Evolutionary conservation across 2,329 filamentous ascomycete species (phyloP).

Genomic region (Chaetomium sp.): DNA sequence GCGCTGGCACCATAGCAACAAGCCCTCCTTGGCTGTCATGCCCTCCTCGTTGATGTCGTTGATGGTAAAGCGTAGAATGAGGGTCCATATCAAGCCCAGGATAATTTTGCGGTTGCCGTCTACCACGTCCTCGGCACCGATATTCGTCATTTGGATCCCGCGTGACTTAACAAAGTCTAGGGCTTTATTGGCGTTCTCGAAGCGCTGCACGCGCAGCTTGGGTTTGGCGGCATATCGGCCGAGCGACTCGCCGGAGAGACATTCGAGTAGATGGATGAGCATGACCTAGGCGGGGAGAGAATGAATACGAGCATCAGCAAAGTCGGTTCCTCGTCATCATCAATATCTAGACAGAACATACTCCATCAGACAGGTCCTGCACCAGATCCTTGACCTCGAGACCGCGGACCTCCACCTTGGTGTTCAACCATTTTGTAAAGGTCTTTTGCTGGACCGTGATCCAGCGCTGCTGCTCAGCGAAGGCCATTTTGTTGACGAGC

Average conservation of each 20-base stretch:
- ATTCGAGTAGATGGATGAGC: constrained; percentile 95
- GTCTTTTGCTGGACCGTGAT: constrained; percentile 94
- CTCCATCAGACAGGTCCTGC: constrained; percentile 87
- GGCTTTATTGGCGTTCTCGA: constrained; percentile 96
- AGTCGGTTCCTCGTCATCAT: background rate
- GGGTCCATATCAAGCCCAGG: constrained; percentile 93
- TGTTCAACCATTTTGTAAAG: constrained; percentile 99
- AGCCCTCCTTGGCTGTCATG: constrained; percentile 93
- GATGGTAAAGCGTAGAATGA: constrained; percentile 97
- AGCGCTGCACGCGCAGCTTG: constrained; percentile 92
- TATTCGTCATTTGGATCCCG: constrained; percentile 97
- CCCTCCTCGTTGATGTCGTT: constrained; percentile 98
- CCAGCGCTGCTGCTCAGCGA: constrained; percentile 67
- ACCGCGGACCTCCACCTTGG: constrained; percentile 78
- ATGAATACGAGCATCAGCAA: constrained; percentile 3
- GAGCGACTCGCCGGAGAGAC: constrained; percentile 89
- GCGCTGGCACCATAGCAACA: constrained; percentile 94
- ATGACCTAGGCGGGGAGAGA: constrained; percentile 63
- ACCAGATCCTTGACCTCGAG: constrained; percentile 86
- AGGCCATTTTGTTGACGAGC: constrained; percentile 62
- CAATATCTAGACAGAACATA: constrained; percentile 52
- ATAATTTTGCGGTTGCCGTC: constrained; percentile 98
- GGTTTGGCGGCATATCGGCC: constrained; percentile 96
- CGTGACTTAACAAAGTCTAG: constrained; percentile 83
- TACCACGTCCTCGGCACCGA: constrained; percentile 96